Conservation (phyloP, 2,329 filamentous ascomycete species). For the Alternaria longipes region DNA sequence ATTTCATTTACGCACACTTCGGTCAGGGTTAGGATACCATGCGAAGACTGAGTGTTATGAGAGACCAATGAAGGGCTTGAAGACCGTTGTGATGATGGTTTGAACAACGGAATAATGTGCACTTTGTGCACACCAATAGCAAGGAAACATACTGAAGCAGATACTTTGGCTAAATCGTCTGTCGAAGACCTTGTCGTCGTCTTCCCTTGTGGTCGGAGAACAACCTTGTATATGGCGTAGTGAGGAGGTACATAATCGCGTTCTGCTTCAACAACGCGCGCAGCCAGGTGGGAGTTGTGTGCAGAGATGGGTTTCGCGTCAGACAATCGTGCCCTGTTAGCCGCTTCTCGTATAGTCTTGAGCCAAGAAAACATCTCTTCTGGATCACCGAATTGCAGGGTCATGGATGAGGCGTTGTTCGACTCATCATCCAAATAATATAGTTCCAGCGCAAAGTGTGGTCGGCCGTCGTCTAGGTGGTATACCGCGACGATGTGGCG, state of each 20-base stretch:
- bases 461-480: slow-evolving; percentile 71
- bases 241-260: slow-evolving; percentile 73
- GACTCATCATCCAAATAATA: slow-evolving; percentile 73
- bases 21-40: slow-evolving; percentile 70
- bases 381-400: slow-evolving; percentile 70
- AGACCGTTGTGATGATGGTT: slow-evolving; percentile 61
- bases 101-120: slow-evolving; percentile 72
- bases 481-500: slow-evolving; percentile 74
- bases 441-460: slow-evolving; percentile 73
- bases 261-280: slow-evolving; percentile 69
- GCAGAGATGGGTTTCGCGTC: slow-evolving; percentile 64
- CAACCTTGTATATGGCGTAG: slow-evolving; percentile 74
- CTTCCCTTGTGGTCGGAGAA: slow-evolving; percentile 69
- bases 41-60: slow-evolving; percentile 62
- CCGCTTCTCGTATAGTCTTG: slow-evolving; percentile 67
- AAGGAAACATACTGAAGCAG: slow-evolving; percentile 72
- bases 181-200: slow-evolving; percentile 65
- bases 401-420: slow-evolving; percentile 68
- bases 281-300: slow-evolving; percentile 69
- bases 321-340: slow-evolving; percentile 63
- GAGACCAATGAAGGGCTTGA: slow-evolving; percentile 64
- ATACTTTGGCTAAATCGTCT: slow-evolving; percentile 72
- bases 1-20: slow-evolving; percentile 66
- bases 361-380: slow-evolving; percentile 74
- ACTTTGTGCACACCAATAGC: slow-evolving; percentile 75